Base-by-base conservation (phyloP, 75 land plant species). In the Sequoiadendron giganteum region DNA sequence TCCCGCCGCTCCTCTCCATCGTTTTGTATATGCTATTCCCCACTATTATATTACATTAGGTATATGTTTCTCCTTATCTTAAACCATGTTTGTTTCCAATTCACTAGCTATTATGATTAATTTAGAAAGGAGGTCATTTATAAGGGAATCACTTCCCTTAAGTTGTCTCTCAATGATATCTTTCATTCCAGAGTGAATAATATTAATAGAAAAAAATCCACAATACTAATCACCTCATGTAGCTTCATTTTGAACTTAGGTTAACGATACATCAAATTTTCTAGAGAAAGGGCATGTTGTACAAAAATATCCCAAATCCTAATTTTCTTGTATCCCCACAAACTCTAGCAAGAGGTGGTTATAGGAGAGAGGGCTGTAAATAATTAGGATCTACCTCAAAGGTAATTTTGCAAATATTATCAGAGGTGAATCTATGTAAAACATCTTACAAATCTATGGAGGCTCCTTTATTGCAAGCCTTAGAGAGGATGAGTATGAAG, bases 241-340 rank as follows among this genome's bases (percentile, higher is more conserved):
- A 96, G 92, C 54, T 83, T 87, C 86, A 86, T 85, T 88, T 97
- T 21, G 61, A 72, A 30, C 97, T 95, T 10, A 94, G 3, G 78
- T 90, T 86, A 28, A 95, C 86, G 16, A 25, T 86, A 58, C 95
- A 88, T 89, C 90, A 87, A 43, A 90, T 65, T 83, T 89, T 91
- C 99, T 97, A 96, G 0, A 94, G 70, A 3, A 61, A 15, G 2
- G 90, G 86, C 9, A 93, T 90, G 3, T 94, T 94, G 13, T 91
- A 91, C 15, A 93, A 87, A 85, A 95, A 93, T 19, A 97, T 91
- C 0, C 90, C 25, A 30, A 88, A 78, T 10, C 95, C 92, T 18
- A 91, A 91, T 48, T 94, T 92, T 0, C 93, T 94, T 4, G 97
- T 96, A 0, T 92, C 90, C 78, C 95, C 97, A 68, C 94, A 95